Evolutionary conservation across 164 flowering plant genomes (phyloP).

Genomic region (Vitis riparia): DNA sequence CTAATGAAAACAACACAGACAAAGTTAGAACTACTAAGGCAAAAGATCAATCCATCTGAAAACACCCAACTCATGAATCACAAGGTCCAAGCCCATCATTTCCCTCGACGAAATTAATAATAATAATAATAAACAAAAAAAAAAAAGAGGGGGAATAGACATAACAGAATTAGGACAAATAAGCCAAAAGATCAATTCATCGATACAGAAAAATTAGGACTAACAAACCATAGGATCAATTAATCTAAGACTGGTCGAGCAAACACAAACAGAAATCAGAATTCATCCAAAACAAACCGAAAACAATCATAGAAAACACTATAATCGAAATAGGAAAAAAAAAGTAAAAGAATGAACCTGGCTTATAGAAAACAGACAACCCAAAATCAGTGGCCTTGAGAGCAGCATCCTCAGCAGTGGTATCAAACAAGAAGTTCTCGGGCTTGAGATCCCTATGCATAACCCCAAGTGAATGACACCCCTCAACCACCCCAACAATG

Average conservation of each 20-base stretch:
- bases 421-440: constrained; percentile 29
- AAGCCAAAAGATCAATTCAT: too few relatives aligned
- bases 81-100: too few relatives aligned
- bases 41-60: not conserved
- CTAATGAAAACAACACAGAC: too few relatives aligned
- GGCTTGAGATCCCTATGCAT: constrained; percentile 56
- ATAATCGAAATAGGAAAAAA: not conserved
- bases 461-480: constrained; percentile 65
- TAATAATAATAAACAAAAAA: too few relatives aligned
- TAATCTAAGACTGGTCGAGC: too few relatives aligned
- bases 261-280: too few relatives aligned
- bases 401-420: constrained; percentile 18
- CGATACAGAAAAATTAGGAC: too few relatives aligned
- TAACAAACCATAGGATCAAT: too few relatives aligned
- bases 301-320: not conserved
- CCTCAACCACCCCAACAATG: constrained; percentile 50
- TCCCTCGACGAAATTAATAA: too few relatives aligned
- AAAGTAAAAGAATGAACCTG: constrained; percentile 14
- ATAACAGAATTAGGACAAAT: too few relatives aligned
- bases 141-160: too few relatives aligned
- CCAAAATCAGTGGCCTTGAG: constrained; percentile 34
- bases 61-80: not conserved
- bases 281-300: not conserved
- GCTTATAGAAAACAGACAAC: constrained; percentile 32
- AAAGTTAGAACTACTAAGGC: not conserved